These are phyloP conservation scores for Sextonia rubra DNA, from an alignment of 164 flowering plant genomes.

Conservation along the genomic window DNA sequence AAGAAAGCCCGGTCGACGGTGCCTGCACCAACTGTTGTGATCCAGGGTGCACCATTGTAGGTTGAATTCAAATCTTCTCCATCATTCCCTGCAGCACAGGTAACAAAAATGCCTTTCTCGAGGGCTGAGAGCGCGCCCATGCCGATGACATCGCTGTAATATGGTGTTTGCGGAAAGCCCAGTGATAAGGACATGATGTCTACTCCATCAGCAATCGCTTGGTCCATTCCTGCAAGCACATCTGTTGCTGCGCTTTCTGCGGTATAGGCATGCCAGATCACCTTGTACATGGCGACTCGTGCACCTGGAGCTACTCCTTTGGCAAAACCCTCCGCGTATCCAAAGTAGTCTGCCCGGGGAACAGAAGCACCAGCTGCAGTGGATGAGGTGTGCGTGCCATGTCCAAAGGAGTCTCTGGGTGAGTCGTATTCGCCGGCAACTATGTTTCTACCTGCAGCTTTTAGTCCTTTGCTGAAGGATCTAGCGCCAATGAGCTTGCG, in stretches of 20 bases:
- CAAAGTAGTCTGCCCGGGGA: constrained; percentile 29
- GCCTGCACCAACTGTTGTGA: constrained; percentile 29
- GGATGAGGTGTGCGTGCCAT: constrained; percentile 46
- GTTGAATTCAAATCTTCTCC: constrained; percentile 13
- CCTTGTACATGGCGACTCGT: no score
- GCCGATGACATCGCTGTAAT: constrained; percentile 27
- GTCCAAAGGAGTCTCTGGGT: constrained; percentile 35
- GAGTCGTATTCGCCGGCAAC: constrained; percentile 21
- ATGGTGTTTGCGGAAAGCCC: constrained; percentile 13
- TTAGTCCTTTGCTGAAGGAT: constrained; percentile 31
- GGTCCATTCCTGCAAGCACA: constrained; percentile 46
- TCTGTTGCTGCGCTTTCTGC: no score
- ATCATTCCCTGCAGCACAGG: constrained; percentile 29
- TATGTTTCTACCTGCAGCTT: constrained; percentile 13
- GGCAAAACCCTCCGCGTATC: constrained; percentile 25
- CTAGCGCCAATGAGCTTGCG: constrained; percentile 48
- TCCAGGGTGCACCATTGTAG: constrained; percentile 35
- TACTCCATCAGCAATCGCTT: constrained; percentile 53
- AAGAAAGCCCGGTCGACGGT: constrained; percentile 22
- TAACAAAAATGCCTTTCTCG: constrained; percentile 40
- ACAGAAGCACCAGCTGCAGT: constrained; percentile 9
- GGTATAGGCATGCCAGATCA: no score
- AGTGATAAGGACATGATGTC: constrained; percentile 40
- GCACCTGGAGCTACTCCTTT: no score
- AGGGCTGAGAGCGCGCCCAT: constrained; percentile 42